Conservation (phyloP, 805 yeast genomes). For the Candida railenensis region DNA sequence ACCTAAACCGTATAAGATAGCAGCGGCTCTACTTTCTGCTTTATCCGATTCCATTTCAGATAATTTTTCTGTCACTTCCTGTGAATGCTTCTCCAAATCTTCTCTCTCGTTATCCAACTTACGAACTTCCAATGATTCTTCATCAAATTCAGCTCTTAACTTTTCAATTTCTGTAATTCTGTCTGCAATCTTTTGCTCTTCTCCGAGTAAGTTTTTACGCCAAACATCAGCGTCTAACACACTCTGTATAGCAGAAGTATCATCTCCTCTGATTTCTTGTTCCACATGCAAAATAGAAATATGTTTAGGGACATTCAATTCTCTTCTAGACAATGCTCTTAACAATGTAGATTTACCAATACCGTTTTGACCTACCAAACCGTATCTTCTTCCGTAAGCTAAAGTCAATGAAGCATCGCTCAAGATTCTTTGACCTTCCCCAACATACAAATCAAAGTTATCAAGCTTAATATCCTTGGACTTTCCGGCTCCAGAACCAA, state of each 20-base stretch:
- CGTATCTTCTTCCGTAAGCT: slow-evolving; percentile 91
- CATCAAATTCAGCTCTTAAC: slow-evolving; percentile 70
- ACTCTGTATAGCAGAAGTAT: slow-evolving; percentile 84
- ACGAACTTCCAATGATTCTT: slow-evolving; percentile 68
- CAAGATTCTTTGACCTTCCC: slow-evolving; percentile 90
- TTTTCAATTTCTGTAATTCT: slow-evolving; percentile 74
- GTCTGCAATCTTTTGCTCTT: slow-evolving; percentile 71
- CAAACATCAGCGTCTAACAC: slow-evolving; percentile 99
- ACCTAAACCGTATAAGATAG: slow-evolving; percentile 89
- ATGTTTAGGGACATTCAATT: slow-evolving; percentile 89
- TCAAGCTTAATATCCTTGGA: slow-evolving; percentile 96
- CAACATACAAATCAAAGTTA: slow-evolving; percentile 89
- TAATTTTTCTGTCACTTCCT: slow-evolving; percentile 78
- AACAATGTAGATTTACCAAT: slow-evolving; percentile 96
- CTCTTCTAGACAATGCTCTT: slow-evolving; percentile 91
- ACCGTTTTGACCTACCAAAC: slow-evolving; percentile 99
- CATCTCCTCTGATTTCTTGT: slow-evolving; percentile 95
- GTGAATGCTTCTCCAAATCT: slow-evolving; percentile 76
- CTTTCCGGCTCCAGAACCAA: slow-evolving; percentile 81
- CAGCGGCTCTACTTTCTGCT: slow-evolving; percentile 96
- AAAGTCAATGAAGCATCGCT: slow-evolving; percentile 84
- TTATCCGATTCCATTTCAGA: slow-evolving; percentile 95
- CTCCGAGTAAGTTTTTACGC: slow-evolving; percentile 85
- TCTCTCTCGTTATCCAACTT: slow-evolving; percentile 87
- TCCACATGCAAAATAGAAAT: slow-evolving; percentile 95